Percentiles rank a stretch among this genome's conserved stretches.
These are phyloP conservation scores for Fusarium annulatum DNA, from an alignment of 2,329 filamentous ascomycete species.

Conservation along the genomic window DNA sequence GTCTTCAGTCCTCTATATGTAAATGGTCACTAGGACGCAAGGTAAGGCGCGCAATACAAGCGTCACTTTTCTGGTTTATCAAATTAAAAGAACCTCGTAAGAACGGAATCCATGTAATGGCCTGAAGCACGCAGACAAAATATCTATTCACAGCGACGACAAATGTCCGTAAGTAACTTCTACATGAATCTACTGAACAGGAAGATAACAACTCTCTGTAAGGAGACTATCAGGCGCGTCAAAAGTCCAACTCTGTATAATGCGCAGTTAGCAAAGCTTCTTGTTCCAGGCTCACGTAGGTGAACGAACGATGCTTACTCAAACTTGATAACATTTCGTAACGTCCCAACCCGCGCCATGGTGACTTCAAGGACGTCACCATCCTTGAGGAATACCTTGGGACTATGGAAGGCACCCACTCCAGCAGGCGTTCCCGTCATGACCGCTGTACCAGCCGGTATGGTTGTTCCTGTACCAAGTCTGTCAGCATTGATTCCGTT, in stretches of 20 bases:
- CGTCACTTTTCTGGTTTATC: fast-evolving
- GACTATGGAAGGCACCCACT: not conserved
- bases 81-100: fast-evolving
- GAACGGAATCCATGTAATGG: not conserved
- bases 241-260: not conserved
- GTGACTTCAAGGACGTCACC: not conserved
- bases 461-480: not conserved
- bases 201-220: not conserved
- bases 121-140: fast-evolving
- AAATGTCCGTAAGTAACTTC: not conserved
- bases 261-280: not conserved
- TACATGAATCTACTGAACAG: not conserved
- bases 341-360: not conserved
- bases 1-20: not conserved
- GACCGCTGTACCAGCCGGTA: not conserved
- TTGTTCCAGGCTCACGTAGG: not conserved
- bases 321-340: not conserved
- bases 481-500: not conserved
- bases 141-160: fast-evolving
- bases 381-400: not conserved
- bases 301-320: constrained; percentile 1
- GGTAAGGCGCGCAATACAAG: not conserved
- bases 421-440: not conserved
- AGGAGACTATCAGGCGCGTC: not conserved
- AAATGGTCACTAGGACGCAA: not conserved